Base-by-base conservation (phyloP, 768 basidiomycete genomes). In the Dictyophora rubrovolvata region DNA sequence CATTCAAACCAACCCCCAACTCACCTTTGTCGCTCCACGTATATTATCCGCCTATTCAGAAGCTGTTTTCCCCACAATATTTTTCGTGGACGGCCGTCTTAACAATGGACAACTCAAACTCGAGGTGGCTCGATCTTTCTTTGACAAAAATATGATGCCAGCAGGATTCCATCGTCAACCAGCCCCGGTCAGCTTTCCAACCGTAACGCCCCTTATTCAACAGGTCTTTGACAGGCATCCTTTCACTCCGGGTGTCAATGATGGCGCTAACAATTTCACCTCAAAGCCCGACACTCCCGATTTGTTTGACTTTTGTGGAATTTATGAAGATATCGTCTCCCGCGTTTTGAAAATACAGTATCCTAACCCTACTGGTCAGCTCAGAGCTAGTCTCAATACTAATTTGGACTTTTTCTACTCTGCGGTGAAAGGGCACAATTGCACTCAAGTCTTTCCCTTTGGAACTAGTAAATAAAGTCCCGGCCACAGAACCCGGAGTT, bases 1-100 rank as follows among this genome's bases (percentile, higher is more conserved):
- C 12, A 55, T 60, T 47, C 53, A 53, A 34, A 42, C 21, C 42
- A 60, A 60, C 60, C 60, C 60, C 1, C 48, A 54, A 16, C 55
- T 60, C 48, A 12, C 23, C 12, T 60, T 60, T 48, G 28, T 22
- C 23, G 28, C 46, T 14, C 53, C 54, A 12, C 60, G 60, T 33
- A 55, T 53, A 33, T 18, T 50, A 28, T 48, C 60, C 7, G 60
- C 53, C 4, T 60, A 55, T 33, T 53, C 46, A 11, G 60, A 60
- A 46, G 9, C 60, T 16, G 22, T 55, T 33, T 60, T 60, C 54
- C 53, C 60, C 21, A 14, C 48, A 16, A 35, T 54, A 18, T 60
- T 55, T 46, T 60, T 60, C 48, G 50, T 47, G 23, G 47, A 60
- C 48, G 53, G 53, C 20, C 54, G 37, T 10, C 18, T n/a, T 33